Evolutionary conservation across 768 basidiomycete species (phyloP).

Genomic region (Lactarius deliciosus): DNA sequence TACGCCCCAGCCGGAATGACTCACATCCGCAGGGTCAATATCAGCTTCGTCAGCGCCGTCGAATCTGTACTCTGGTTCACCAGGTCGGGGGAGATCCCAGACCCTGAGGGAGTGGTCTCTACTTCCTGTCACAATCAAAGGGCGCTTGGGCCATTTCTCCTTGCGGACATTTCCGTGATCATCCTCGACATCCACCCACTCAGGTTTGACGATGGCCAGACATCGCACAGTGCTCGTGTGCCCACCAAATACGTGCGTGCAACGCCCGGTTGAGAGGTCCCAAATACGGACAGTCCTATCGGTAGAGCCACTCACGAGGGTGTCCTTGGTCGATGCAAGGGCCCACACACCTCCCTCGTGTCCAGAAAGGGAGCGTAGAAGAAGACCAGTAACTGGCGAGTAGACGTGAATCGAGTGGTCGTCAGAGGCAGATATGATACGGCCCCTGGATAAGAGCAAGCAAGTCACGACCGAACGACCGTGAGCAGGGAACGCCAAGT

Average conservation of each 20-base stretch:
- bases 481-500: conserved; percentile 83
- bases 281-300: conserved; percentile 93
- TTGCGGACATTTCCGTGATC: conserved; percentile 59
- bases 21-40: conserved; percentile 54
- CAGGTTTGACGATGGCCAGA: conserved; percentile 93
- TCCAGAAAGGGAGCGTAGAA: conserved; percentile 73
- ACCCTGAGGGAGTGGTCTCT: conserved; percentile 65
- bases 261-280: conserved; percentile 76
- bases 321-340: conserved; percentile 82
- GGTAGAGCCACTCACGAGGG: conserved; percentile 88
- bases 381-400: conserved; percentile 77
- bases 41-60: conserved; percentile 61
- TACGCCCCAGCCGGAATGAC: conserved; percentile 19
- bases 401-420: conserved; percentile 97
- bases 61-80: conserved; percentile 73
- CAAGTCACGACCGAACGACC: conserved; percentile 93
- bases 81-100: conserved; percentile 65
- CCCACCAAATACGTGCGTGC: conserved; percentile 92
- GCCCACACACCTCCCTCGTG: conserved; percentile 99
- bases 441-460: conserved; percentile 89
- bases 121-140: conserved; percentile 72
- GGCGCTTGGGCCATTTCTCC: conserved; percentile 72
- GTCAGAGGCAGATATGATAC: conserved; percentile 96
- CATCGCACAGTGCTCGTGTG: conserved; percentile 97
- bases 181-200: conserved; percentile 72